Percentiles rank a stretch among this genome's conserved stretches.
These are phyloP conservation scores for Penicillium angulare DNA, from an alignment of 495 filamentous ascomycete species.

Conservation along the genomic window DNA sequence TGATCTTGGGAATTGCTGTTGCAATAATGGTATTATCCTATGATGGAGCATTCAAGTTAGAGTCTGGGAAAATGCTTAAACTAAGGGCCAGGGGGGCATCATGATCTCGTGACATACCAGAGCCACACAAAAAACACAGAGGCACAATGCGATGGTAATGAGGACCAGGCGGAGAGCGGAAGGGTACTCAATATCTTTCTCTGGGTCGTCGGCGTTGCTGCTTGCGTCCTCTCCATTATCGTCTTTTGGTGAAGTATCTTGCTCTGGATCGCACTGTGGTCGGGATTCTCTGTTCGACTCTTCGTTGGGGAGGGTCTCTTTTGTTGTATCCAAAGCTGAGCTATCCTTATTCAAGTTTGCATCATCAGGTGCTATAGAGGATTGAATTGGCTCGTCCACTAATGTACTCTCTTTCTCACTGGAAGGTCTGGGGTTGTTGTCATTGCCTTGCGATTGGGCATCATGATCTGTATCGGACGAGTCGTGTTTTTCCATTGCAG, in stretches of 20 bases:
- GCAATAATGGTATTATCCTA: conserved; percentile 78
- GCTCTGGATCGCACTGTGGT: too few relatives aligned
- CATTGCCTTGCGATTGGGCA: background rate
- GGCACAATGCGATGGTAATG: conserved; percentile 58
- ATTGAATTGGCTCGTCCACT: conserved; percentile 8
- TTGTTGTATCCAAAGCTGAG: conserved; percentile 8
- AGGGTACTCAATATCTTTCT: conserved; percentile 50
- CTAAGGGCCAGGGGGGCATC: too few relatives aligned
- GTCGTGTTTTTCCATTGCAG: background rate
- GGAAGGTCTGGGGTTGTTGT: conserved; percentile 12
- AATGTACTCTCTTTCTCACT: conserved; percentile 30
- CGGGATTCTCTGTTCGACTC: conserved; percentile 2
- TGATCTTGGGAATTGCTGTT: conserved; percentile 82
- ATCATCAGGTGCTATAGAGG: conserved; percentile 2
- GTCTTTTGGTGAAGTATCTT: too few relatives aligned
- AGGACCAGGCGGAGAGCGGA: conserved; percentile 47
- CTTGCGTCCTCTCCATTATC: conserved; percentile 9
- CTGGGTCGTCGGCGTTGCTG: conserved; percentile 26
- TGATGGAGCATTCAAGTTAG: too few relatives aligned
- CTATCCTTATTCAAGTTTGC: too few relatives aligned
- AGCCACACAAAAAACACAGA: conserved; percentile 66
- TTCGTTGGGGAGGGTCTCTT: conserved; percentile 3
- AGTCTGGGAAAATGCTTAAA: too few relatives aligned
- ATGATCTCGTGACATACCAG: conserved; percentile 41
- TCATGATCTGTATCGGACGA: conserved; percentile 10